Evolutionary conservation across 176 grass and related monocot species (phyloP).

Genomic region (Bothriochloa decipiens): DNA sequence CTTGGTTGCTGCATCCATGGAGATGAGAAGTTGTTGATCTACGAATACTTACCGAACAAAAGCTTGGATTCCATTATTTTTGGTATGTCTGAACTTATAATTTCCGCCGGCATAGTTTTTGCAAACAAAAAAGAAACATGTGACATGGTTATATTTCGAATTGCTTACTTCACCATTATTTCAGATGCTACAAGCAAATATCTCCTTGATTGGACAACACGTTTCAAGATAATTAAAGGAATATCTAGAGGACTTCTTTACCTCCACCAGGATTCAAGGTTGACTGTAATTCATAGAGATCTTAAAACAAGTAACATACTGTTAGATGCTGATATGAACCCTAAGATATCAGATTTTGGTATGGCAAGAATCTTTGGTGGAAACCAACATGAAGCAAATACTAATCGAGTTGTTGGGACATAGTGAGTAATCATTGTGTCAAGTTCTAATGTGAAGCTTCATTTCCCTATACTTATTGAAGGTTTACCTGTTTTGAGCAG

Average conservation of each 20-base stretch:
- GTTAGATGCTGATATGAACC: conserved; percentile 49
- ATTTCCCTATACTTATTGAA: neutral
- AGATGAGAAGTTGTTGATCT: conserved; percentile 55
- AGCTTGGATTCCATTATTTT: conserved; percentile 44
- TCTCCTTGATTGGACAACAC: conserved; percentile 48
- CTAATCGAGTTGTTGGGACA: conserved; percentile 55
- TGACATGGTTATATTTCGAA: too few relatives aligned
- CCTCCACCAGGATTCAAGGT: conserved; percentile 64
- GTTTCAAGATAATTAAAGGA: conserved; percentile 59
- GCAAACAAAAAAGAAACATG: too few relatives aligned
- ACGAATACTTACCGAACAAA: conserved; percentile 45
- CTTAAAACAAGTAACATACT: conserved; percentile 61
- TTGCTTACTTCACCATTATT: too few relatives aligned
- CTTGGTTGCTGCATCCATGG: conserved; percentile 44
- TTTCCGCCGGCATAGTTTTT: neutral
- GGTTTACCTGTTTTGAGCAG: neutral
- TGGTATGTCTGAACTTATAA: conserved; percentile 1
- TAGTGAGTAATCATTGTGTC: conserved; percentile 40
- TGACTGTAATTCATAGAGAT: conserved; percentile 53
- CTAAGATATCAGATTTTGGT: conserved; percentile 71
- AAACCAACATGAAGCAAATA: conserved; percentile 43
- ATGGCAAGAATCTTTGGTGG: conserved; percentile 61
- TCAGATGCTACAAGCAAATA: conserved; percentile 36
- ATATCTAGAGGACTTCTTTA: conserved; percentile 64
- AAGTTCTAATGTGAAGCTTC: neutral